phyloP scores from a whole-genome alignment of 495 filamentous ascomycete species.

The Penicillium pancosmium region DNA sequence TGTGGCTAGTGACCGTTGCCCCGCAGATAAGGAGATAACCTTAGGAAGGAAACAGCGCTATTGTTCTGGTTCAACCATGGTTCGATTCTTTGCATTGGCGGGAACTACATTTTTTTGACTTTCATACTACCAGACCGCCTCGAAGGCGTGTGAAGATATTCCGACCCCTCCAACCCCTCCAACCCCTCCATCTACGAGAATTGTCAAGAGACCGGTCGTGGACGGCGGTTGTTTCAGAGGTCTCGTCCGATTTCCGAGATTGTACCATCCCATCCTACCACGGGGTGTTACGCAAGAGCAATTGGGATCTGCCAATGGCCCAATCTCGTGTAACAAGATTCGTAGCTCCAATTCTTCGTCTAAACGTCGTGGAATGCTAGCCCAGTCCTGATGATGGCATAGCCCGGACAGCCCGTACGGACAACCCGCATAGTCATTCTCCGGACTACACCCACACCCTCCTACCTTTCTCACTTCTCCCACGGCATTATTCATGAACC shows the following conservation, averaged over 20 bases:
- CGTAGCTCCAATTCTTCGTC: slow-evolving; percentile 5
- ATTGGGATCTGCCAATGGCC: not conserved
- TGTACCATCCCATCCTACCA: slow-evolving; percentile 9
- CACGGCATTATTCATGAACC: not conserved
- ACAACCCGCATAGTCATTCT: not conserved
- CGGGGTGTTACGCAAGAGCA: slow-evolving; percentile 7
- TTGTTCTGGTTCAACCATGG: not conserved
- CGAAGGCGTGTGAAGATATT: not conserved
- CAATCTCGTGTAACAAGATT: slow-evolving; percentile 8
- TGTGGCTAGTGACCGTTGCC: slow-evolving; percentile 1
- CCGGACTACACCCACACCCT: not conserved
- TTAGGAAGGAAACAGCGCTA: not conserved
- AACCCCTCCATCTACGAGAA: not conserved
- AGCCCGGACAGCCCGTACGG: not conserved
- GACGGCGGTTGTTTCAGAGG: not conserved
- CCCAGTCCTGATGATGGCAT: not conserved
- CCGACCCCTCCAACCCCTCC: not conserved
- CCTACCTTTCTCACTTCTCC: not conserved
- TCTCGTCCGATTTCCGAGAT: not conserved
- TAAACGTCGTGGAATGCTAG: not conserved
- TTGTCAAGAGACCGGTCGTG: no score
- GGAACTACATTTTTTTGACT: not conserved
- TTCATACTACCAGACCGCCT: slow-evolving; percentile 1
- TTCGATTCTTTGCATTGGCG: not conserved
- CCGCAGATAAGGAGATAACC: not conserved